Evolutionary conservation across 1,139 yeast genomes (phyloP).

Genomic region (Lodderomyces pseudojiufengensis): DNA sequence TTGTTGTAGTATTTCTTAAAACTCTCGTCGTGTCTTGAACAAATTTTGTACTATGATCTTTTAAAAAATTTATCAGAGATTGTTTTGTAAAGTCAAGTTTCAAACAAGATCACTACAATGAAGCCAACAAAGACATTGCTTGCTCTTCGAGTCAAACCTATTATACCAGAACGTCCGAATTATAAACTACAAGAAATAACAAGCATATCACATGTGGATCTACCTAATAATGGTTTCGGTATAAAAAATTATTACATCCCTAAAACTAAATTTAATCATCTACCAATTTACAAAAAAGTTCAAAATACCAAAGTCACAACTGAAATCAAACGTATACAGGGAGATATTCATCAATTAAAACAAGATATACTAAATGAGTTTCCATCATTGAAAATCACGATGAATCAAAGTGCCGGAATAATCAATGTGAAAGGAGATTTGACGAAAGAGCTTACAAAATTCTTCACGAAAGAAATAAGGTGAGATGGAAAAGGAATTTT

Average conservation of each 20-base stretch:
- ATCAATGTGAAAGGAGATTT: constrained; percentile 59
- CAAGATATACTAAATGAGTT: constrained; percentile 52
- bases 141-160: constrained; percentile 4
- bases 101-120: constrained; percentile 13
- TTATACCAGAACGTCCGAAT: constrained; percentile 4
- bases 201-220: constrained; percentile 5
- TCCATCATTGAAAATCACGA: constrained; percentile 37
- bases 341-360: constrained; percentile 57
- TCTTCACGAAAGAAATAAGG: constrained; percentile 21
- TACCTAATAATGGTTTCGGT: constrained; percentile 40
- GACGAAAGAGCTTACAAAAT: constrained; percentile 38
- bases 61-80: constrained; percentile 14
- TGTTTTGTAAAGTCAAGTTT: too few relatives aligned
- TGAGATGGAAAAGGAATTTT: too few relatives aligned
- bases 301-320: constrained; percentile 54
- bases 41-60: too few relatives aligned
- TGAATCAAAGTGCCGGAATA: constrained; percentile 38
- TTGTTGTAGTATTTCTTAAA: too few relatives aligned
- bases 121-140: constrained; percentile 17
- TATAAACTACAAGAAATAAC: constrained; percentile 6
- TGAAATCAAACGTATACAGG: constrained; percentile 61
- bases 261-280: constrained; percentile 56
- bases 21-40: too few relatives aligned
- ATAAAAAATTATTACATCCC: constrained; percentile 43
- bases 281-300: constrained; percentile 65